These are phyloP conservation scores for Russula compacta DNA, from an alignment of 768 basidiomycete species.

Conservation along the genomic window DNA sequence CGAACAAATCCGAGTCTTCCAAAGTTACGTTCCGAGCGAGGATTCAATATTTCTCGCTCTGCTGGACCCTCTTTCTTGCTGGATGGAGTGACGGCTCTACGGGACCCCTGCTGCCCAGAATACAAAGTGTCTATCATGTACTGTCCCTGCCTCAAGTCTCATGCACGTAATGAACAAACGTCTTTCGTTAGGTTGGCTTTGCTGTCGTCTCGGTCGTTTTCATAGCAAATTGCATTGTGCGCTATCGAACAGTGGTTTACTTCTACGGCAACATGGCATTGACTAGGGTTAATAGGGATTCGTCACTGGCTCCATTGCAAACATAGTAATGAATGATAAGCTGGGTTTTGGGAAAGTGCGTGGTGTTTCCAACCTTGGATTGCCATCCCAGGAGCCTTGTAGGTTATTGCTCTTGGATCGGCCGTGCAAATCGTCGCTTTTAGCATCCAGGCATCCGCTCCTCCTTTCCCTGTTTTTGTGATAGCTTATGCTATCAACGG, in stretches of 20 bases:
- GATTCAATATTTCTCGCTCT: slow-evolving; percentile 47
- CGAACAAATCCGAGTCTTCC: background rate
- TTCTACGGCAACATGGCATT: background rate
- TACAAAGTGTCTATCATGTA: slow-evolving; percentile 50
- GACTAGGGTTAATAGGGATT: slow-evolving; percentile 35
- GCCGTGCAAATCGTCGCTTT: slow-evolving; percentile 45
- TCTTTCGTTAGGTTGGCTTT: slow-evolving; percentile 34
- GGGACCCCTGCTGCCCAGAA: slow-evolving; percentile 65
- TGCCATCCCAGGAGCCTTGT: background rate
- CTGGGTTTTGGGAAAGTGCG: slow-evolving; percentile 41
- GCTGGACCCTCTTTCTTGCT: slow-evolving; percentile 47
- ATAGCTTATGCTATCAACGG: slow-evolving; percentile 40
- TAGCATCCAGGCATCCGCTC: slow-evolving; percentile 42
- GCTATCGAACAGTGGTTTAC: slow-evolving; percentile 8
- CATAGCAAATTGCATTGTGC: slow-evolving; percentile 38
- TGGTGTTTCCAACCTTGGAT: background rate
- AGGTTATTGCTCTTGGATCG: slow-evolving; percentile 40
- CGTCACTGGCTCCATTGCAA: slow-evolving; percentile 37
- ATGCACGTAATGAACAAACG: background rate
- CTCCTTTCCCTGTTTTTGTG: slow-evolving; percentile 57
- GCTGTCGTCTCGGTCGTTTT: slow-evolving; percentile 55
- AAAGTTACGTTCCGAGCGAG: slow-evolving; percentile 7
- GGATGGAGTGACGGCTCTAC: slow-evolving; percentile 77
- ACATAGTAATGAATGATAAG: slow-evolving; percentile 38
- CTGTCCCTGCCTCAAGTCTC: background rate